phyloP scores from a whole-genome alignment of 2,329 filamentous ascomycete species.

The Thermomyces lanuginosus region DNA sequence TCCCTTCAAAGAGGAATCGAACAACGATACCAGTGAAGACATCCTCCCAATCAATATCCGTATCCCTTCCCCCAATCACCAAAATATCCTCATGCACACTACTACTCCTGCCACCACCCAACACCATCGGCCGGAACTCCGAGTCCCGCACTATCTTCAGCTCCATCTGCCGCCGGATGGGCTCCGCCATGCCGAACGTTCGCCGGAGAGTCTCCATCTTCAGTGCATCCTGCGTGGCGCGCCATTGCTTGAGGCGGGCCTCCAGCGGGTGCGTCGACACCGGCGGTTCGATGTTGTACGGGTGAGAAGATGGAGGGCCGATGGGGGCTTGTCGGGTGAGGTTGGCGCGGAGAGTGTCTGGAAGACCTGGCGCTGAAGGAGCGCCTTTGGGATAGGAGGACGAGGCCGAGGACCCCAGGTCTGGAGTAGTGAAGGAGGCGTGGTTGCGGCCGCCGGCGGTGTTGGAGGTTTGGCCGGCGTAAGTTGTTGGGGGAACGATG shows the following conservation, averaged over 20 bases:
- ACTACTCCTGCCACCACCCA: constrained; percentile 42
- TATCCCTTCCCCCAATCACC: constrained; percentile 49
- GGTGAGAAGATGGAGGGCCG: constrained; percentile 28
- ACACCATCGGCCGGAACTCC: constrained; percentile 54
- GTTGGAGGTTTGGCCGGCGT: constrained; percentile 52
- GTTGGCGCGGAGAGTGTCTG: constrained; percentile 81
- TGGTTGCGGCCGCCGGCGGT: constrained; percentile 40
- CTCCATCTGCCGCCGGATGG: constrained; percentile 86
- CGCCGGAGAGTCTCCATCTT: constrained; percentile 81
- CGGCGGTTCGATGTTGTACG: constrained; percentile 29
- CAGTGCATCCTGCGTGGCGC: constrained; percentile 67
- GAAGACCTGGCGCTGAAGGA: constrained; percentile 80
- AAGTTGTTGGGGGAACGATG: constrained; percentile 57
- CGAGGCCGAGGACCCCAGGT: constrained; percentile 30
- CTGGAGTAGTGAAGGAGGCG: constrained; percentile 1
- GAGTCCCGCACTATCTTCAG: constrained; percentile 69
- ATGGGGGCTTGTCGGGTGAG: constrained; percentile 45
- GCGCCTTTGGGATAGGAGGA: constrained; percentile 46
- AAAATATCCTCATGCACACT: constrained; percentile 83
- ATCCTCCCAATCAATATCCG: constrained; percentile 79
- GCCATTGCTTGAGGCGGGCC: constrained; percentile 75
- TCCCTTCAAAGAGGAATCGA: constrained; percentile 5
- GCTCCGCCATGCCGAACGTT: constrained; percentile 83
- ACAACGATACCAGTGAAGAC: constrained; percentile 51
- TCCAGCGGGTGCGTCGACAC: constrained; percentile 76